phyloP scores from a whole-genome alignment of 305 asterid species.

The Stenogyne calaminthoides region DNA sequence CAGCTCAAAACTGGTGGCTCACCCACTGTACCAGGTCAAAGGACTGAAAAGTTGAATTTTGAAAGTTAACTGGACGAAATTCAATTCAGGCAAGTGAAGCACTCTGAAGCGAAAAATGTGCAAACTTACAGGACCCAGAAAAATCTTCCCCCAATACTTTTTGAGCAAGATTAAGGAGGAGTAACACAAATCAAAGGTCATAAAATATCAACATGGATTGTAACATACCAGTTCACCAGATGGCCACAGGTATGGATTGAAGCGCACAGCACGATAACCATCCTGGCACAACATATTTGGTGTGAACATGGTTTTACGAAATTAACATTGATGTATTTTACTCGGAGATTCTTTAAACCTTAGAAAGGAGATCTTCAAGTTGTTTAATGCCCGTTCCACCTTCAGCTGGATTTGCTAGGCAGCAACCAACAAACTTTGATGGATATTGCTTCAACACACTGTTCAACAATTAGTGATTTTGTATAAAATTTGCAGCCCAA shows the following conservation, averaged over 20 bases:
- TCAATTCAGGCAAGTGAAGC: too few relatives aligned
- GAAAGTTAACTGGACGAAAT: too few relatives aligned
- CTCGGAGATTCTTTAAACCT: constrained; percentile 43
- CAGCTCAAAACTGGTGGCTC: too few relatives aligned
- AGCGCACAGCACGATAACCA: constrained; percentile 89
- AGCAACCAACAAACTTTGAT: constrained; percentile 80
- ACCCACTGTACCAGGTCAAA: too few relatives aligned
- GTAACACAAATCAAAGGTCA: neutral
- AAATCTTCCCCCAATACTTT: neutral
- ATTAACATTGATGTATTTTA: constrained; percentile 5
- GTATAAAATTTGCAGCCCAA: neutral
- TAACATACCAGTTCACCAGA: constrained; percentile 68
- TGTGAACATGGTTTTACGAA: constrained; percentile 21
- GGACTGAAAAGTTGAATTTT: too few relatives aligned
- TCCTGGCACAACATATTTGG: constrained; percentile 51
- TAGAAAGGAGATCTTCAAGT: constrained; percentile 67
- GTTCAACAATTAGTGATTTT: constrained; percentile 28
- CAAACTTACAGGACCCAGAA: too few relatives aligned
- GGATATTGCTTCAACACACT: constrained; percentile 81
- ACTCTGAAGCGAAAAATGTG: too few relatives aligned
- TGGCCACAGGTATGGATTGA: constrained; percentile 95
- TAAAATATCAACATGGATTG: neutral
- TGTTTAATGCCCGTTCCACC: constrained; percentile 72
- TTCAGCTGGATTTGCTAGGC: constrained; percentile 95
- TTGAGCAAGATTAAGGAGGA: too few relatives aligned